Base-by-base conservation (phyloP, 176 grass and related monocot species). In the Phragmites australis region DNA sequence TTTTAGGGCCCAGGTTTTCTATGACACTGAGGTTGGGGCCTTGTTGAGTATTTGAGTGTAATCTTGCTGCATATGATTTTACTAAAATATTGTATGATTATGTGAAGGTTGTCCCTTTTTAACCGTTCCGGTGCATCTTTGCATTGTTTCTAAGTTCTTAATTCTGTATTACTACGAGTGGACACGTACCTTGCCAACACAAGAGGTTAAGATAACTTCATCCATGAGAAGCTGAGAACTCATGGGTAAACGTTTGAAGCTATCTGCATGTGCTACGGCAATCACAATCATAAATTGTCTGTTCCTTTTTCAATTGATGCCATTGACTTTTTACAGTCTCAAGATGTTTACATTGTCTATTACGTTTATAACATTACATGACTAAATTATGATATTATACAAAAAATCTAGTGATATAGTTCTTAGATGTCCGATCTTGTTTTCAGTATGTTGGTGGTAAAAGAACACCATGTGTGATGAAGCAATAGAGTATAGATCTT, bases 101-200 rank as follows among this genome's bases (percentile, higher is more conserved):
- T 48, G 61, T 67, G 51, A 65, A 72, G 3, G 25, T 34, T 61
- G 65, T 70, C 31, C 18, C 12, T 31, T 45, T 72, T 44, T 11
- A 72, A 72, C 19, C 66, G 16, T 85, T 85, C 25, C 37, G 46
- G 43, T 27, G 50, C 30, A 57, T 39, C 8, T 40, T 58, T 9
- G 6, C 15, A 50, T 50, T 56, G 16, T 68, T 57, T 76, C 42
- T 57, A 44, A 53, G 46, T 44, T 74, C 15, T 49, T 30, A 18
- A 27, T 26, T 31, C 9, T 54, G 41, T 57, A 70, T 21, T 14
- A 15, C 61, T 37, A 25, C 19, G 75, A 47, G 31, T 51, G 48
- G 18, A 32, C 43, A 27, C 62, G 26, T 44, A 45, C 34, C 2
- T 37, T 44, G 12, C 29, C 10, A 57, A 57, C 4, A 3, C 49